Evolutionary conservation across 805 yeast species (phyloP).

Genomic region (Ascoidea asiatica): DNA sequence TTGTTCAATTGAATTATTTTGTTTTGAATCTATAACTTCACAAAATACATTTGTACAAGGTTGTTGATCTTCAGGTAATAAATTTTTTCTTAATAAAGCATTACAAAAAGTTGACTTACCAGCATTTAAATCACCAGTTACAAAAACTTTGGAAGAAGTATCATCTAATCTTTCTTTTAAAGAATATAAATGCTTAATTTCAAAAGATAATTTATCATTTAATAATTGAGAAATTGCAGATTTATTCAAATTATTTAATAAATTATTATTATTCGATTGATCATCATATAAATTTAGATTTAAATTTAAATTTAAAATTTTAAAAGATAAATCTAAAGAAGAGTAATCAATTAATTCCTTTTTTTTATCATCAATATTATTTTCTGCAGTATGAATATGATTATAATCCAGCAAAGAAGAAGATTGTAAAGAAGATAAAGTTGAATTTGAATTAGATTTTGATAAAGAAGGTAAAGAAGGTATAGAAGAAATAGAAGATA

Average conservation of each 20-base stretch:
- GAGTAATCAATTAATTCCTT: slow-evolving; percentile 5
- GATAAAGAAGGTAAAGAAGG: slow-evolving; percentile 41
- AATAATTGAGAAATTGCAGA: slow-evolving; percentile 56
- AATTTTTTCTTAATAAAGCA: slow-evolving; percentile 60
- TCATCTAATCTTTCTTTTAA: slow-evolving; percentile 79
- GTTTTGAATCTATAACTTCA: slow-evolving; percentile 78
- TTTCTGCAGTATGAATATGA: slow-evolving; percentile 5
- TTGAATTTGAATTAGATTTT: slow-evolving; percentile 23
- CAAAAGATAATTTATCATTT: slow-evolving; percentile 52
- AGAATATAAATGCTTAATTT: slow-evolving; percentile 52
- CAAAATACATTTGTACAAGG: slow-evolving; percentile 96
- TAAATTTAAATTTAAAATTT: slow-evolving; percentile 52
- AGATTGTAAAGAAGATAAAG: slow-evolving; percentile 9
- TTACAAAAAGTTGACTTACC: slow-evolving; percentile 96
- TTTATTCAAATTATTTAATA: slow-evolving; percentile 49
- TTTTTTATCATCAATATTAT: slow-evolving; percentile 9
- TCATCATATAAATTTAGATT: slow-evolving; percentile 23
- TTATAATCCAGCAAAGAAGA: too few species aligned
- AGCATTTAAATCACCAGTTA: slow-evolving; percentile 93
- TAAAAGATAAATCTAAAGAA: slow-evolving; percentile 27
- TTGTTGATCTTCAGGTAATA: slow-evolving; percentile 92
- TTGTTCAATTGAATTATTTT: slow-evolving; percentile 67
- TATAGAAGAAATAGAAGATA: slow-evolving; percentile 27
- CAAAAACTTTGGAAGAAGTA: slow-evolving; percentile 83
- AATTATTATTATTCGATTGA: slow-evolving; percentile 22